These are phyloP conservation scores for Phellopilus nigrolimitatus DNA, from an alignment of 1,284 basidiomycete species.

Conservation along the genomic window DNA sequence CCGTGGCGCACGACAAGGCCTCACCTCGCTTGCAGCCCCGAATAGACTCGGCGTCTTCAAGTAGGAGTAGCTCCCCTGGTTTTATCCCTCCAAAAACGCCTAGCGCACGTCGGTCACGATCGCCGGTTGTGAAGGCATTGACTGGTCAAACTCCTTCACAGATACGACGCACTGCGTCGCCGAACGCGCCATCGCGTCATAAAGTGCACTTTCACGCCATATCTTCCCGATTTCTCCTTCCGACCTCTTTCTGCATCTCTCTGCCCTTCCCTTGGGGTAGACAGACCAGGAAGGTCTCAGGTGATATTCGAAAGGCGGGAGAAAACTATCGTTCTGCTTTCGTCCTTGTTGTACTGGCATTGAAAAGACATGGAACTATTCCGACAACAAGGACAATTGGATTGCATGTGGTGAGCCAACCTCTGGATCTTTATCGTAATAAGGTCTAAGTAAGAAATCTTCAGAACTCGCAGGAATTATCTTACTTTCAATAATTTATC, in stretches of 20 bases:
- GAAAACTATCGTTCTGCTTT: slow-evolving; percentile 52
- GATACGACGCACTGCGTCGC: slow-evolving; percentile 21
- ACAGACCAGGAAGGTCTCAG: slow-evolving; percentile 38
- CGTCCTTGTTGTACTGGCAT: slow-evolving; percentile 46
- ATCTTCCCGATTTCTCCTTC: slow-evolving; percentile 35
- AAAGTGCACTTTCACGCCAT: slow-evolving; percentile 22
- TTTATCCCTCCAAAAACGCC: slow-evolving; percentile 4
- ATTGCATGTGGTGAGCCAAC: slow-evolving; percentile 38
- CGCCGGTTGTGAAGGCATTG: slow-evolving; percentile 13
- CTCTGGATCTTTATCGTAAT: neutral
- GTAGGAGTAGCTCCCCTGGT: slow-evolving; percentile 16
- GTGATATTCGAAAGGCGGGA: slow-evolving; percentile 53
- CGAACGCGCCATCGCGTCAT: slow-evolving; percentile 28
- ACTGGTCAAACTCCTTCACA: slow-evolving; percentile 22
- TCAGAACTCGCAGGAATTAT: slow-evolving; percentile 59
- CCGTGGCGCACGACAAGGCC: slow-evolving; percentile 7
- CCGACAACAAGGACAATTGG: slow-evolving; percentile 33
- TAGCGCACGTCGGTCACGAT: slow-evolving; percentile 12
- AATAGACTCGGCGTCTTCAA: slow-evolving; percentile 9
- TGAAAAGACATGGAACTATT: slow-evolving; percentile 26
- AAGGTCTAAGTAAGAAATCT: neutral
- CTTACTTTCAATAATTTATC: slow-evolving; percentile 55
- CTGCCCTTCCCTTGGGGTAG: slow-evolving; percentile 39
- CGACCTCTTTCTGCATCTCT: slow-evolving; percentile 37
- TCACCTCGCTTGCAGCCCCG: slow-evolving; percentile 3